A percentile compares a stretch with the other conserved stretches of the same genome.
Evolutionary conservation across 345 rosid genomes (phyloP).

Genomic region (Lepidium sativum): DNA sequence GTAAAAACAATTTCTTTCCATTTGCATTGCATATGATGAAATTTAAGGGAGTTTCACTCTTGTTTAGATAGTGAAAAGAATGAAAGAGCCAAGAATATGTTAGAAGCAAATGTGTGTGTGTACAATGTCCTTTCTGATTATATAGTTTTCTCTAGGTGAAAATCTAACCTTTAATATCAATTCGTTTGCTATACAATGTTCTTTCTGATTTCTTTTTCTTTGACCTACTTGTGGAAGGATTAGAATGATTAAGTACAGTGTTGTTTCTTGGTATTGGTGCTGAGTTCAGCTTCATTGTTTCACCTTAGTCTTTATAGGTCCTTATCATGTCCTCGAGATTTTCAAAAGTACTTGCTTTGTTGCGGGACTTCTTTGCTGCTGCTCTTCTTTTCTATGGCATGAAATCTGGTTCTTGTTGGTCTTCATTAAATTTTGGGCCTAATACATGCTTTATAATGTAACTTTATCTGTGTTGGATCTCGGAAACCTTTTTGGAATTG

Average conservation of each 20-base stretch:
- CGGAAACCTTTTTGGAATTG: background rate
- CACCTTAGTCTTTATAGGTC: background rate
- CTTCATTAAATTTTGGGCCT: background rate
- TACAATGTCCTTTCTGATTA: background rate
- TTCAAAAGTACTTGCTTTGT: background rate
- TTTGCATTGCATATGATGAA: background rate
- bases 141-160: background rate
- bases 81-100: background rate
- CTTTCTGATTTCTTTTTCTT: background rate
- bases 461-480: background rate
- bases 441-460: background rate
- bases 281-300: background rate
- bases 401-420: background rate
- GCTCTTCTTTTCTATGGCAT: background rate
- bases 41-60: background rate
- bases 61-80: background rate
- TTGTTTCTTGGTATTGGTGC: background rate
- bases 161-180: background rate
- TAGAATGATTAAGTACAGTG: background rate
- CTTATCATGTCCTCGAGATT: background rate
- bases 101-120: background rate
- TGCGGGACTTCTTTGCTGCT: background rate
- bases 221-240: background rate
- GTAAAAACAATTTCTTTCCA: constrained; percentile 25
- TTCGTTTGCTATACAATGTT: background rate